Evolutionary conservation across 2,329 filamentous ascomycete species (phyloP).

Genomic region (Claviceps sp.): DNA sequence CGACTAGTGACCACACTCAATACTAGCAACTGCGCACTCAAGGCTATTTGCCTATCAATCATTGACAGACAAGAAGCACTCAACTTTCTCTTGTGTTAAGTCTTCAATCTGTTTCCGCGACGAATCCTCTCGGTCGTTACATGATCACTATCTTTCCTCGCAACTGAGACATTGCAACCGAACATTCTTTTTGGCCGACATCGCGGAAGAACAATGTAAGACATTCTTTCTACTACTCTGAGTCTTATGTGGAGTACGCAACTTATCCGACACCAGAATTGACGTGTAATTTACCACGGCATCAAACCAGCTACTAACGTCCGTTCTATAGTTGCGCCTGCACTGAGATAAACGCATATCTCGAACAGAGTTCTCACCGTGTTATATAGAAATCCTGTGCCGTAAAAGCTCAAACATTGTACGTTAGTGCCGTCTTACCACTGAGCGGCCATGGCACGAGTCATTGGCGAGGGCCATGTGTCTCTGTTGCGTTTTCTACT

Average conservation of each 20-base stretch:
- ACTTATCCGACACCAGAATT: background rate
- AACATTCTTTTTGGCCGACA: background rate
- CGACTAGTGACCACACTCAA: background rate
- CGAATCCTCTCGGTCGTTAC: background rate
- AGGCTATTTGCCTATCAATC: background rate
- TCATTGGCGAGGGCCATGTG: background rate
- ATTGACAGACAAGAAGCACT: background rate
- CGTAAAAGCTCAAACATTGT: background rate
- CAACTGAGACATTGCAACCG: constrained; percentile 1
- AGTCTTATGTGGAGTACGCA: background rate
- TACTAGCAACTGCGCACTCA: background rate
- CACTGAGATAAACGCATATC: background rate
- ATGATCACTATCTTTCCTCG: background rate
- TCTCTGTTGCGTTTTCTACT: background rate
- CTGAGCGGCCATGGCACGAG: background rate
- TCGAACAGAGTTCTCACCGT: background rate
- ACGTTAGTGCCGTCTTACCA: background rate
- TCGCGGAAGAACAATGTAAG: background rate
- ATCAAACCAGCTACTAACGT: background rate
- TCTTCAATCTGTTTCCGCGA: background rate
- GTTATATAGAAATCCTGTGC: background rate
- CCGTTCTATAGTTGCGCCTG: background rate
- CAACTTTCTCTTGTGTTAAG: background rate
- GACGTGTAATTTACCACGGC: background rate
- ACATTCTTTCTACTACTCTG: background rate